phyloP scores from a whole-genome alignment of 2,329 filamentous ascomycete genomes.

The Cordyceps javanica region DNA sequence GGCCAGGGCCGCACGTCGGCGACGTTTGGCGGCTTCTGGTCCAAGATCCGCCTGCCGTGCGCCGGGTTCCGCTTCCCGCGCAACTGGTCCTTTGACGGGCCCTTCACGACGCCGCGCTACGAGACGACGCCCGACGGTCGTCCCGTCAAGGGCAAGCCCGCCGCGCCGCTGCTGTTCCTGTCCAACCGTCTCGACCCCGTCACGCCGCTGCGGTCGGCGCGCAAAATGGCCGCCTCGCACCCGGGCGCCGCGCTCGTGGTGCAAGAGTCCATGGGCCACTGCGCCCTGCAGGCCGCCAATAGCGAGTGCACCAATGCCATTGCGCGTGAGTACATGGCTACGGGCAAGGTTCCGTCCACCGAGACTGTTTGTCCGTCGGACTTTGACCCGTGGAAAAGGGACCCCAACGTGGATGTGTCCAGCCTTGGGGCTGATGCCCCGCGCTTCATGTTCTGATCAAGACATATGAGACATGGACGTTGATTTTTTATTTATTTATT shows the following conservation, averaged over 20 bases:
- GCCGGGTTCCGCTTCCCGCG: constrained; percentile 26
- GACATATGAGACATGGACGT: too few relatives aligned
- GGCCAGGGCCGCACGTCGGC: constrained; percentile 13
- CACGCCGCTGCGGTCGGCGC: constrained; percentile 33
- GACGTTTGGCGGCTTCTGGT: constrained; percentile 19
- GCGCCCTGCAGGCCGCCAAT: constrained; percentile 7
- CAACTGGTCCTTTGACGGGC: constrained; percentile 24
- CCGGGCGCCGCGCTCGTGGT: constrained; percentile 20
- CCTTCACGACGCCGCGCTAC: constrained; percentile 13
- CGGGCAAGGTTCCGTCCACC: constrained; percentile 15
- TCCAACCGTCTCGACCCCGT: constrained; percentile 32
- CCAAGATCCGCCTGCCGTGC: constrained; percentile 25
- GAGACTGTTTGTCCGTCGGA: constrained; percentile 17
- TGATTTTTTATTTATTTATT: too few relatives aligned
- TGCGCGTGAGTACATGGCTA: constrained; percentile 17
- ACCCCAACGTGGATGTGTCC: neutral
- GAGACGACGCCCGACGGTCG: constrained; percentile 13
- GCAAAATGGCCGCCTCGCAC: constrained; percentile 14
- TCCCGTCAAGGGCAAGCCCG: constrained; percentile 20
- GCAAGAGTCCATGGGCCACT: constrained; percentile 19
- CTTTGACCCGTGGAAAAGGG: constrained; percentile 12
- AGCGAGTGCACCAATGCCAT: constrained; percentile 15
- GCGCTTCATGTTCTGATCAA: neutral
- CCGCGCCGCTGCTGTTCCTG: constrained; percentile 32
- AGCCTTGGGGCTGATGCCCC: neutral